Evolutionary conservation across 2,329 filamentous ascomycete species (phyloP), one percentile per base, ranked within the genome.

Genomic region (Diplodia corticola): DNA sequence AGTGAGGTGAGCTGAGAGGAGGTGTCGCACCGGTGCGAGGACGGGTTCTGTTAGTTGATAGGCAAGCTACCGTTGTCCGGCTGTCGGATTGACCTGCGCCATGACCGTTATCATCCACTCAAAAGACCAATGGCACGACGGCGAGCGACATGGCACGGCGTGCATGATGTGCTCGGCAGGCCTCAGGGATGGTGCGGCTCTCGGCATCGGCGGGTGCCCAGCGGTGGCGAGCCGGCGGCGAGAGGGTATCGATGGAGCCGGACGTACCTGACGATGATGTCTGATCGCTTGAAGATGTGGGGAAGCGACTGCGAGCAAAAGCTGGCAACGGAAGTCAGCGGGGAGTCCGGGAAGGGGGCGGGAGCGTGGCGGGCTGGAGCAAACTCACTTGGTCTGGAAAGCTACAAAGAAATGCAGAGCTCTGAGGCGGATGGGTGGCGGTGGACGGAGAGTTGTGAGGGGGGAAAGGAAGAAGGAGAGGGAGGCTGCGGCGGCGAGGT

Each of bases 371-470:
- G 55, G 50, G 28, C 20, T 55, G 64, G 15, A 20, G 10, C 13
- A 55, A 67, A 70, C 75, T 69, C 69, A 78, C 75, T 75, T 65
- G 64, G 64, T 51, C 55, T 61, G 74, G 74, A 78, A 77, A 78
- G 77, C 76, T 78, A 78, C 76, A 78, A 79, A 79, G 76, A 79
- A 66, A 79, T 78, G 77, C 77, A 64, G 76, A 75, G 73, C 77
- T 77, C 76, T 78, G 76, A 79, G 75, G 74, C 73, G 75, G 64
- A 65, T 67, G 66, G 63, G 67, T 77, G 71, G 75, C 75, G 73
- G 76, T 72, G 73, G 76, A 69, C 75, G 75, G 75, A 75, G 76
- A 73, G 74, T 74, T 74, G 66, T 74, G 73, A 74, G 75, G 73
- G 70, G 69, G 70, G 68, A 70, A 69, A 69, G 40, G 40, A 44